These are phyloP conservation scores for Corymbia maculata DNA, from an alignment of 345 rosid species.

Conservation along the genomic window DNA sequence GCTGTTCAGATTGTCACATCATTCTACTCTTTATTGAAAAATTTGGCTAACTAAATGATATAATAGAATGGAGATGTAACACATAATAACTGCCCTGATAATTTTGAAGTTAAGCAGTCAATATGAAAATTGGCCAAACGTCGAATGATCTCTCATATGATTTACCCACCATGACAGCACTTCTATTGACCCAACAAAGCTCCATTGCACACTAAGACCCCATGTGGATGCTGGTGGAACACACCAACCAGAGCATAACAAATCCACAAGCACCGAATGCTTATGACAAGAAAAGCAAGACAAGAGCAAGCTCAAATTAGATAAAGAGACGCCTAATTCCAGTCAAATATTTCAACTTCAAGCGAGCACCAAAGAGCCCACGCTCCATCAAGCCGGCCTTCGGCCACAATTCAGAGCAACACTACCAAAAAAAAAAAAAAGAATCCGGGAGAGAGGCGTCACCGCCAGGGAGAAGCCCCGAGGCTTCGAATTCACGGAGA, in stretches of 20 bases:
- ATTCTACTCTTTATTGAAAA: neutral
- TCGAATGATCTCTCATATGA: neutral
- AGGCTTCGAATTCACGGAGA: neutral
- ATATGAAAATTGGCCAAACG: neutral
- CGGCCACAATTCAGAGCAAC: neutral
- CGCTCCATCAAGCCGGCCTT: neutral
- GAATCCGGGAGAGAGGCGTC: neutral
- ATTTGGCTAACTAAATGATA: neutral
- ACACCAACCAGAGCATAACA: neutral
- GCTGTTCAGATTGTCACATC: neutral
- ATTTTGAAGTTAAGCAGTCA: neutral
- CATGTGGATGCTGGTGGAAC: neutral
- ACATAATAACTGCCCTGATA: neutral
- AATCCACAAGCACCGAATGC: neutral
- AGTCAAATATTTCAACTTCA: neutral
- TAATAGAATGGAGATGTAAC: neutral
- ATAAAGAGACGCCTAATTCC: neutral
- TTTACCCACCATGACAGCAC: neutral
- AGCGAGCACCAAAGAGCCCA: neutral
- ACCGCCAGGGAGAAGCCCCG: neutral
- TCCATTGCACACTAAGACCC: neutral
- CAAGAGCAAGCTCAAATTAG: neutral
- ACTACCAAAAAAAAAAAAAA: neutral
- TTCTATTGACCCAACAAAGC: neutral
- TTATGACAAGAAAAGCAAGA: neutral